These are phyloP conservation scores for Fagopyrum esculentum DNA, from an alignment of 148 eudicot species.

Conservation along the genomic window DNA sequence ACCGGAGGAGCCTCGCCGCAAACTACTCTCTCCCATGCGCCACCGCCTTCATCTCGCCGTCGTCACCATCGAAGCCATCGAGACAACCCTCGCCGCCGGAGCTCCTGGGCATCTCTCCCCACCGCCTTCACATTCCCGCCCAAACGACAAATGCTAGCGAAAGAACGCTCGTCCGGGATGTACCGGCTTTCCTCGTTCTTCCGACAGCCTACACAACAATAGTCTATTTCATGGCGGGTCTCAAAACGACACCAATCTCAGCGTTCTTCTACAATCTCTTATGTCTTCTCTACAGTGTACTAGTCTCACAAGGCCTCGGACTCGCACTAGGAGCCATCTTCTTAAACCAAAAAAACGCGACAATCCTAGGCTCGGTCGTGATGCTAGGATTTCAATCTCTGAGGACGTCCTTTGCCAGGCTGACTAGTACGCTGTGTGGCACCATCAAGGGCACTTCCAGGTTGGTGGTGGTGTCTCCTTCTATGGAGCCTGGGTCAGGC, in stretches of 20 bases:
- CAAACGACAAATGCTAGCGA: slow-evolving; percentile 52
- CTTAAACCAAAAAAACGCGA: slow-evolving; percentile 59
- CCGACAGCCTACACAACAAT: slow-evolving; percentile 57
- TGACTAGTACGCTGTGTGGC: too few species aligned
- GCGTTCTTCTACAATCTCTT: slow-evolving; percentile 40
- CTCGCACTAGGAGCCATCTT: slow-evolving; percentile 75
- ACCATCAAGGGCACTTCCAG: too few species aligned
- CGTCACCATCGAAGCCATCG: too few species aligned
- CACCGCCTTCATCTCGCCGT: too few species aligned
- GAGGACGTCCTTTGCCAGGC: too few species aligned
- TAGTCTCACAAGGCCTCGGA: slow-evolving; percentile 81
- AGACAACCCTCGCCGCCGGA: too few species aligned
- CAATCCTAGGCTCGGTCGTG: slow-evolving; percentile 55
- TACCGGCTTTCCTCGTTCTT: slow-evolving; percentile 75
- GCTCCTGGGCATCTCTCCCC: too few species aligned
- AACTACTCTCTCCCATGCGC: too few species aligned
- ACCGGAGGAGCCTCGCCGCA: too few species aligned
- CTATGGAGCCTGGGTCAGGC: too few species aligned
- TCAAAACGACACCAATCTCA: slow-evolving; percentile 23
- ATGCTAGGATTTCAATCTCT: slow-evolving; percentile 60
- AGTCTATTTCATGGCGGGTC: slow-evolving; percentile 76
- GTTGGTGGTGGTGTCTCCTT: too few species aligned
- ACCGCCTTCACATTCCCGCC: slow-evolving; percentile 84
- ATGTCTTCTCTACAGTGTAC: slow-evolving; percentile 38
- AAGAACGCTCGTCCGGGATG: slow-evolving; percentile 84